Percentiles rank a stretch among this genome's conserved stretches.
phyloP scores from a whole-genome alignment of 768 basidiomycete species.

The Russula olivacea region DNA sequence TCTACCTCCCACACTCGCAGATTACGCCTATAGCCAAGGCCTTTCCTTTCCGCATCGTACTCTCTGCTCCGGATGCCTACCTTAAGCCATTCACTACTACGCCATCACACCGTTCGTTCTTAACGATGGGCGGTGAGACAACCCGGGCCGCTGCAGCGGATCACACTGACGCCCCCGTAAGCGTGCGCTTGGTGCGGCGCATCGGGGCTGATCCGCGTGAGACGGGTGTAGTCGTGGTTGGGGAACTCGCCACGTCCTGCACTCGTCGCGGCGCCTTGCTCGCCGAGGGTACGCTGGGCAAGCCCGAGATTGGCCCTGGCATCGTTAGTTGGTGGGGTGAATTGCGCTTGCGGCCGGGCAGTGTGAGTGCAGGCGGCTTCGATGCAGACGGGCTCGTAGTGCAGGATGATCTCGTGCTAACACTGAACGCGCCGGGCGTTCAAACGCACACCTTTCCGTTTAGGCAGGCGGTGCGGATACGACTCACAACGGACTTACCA shows the following conservation, averaged over 20 bases:
- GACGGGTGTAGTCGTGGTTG: slow-evolving; percentile 18
- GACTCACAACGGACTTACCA: slow-evolving; percentile 15
- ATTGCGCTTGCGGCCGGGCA: slow-evolving; percentile 7
- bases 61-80: slow-evolving; percentile 19
- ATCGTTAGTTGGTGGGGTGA: slow-evolving; percentile 20
- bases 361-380: slow-evolving; percentile 12
- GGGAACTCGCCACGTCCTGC: background rate
- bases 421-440: slow-evolving; percentile 5
- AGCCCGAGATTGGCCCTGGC: slow-evolving; percentile 1
- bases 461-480: slow-evolving; percentile 15
- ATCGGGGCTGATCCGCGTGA: slow-evolving; percentile 13
- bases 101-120: slow-evolving; percentile 11
- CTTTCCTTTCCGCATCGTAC: slow-evolving; percentile 14
- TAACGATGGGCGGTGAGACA: background rate
- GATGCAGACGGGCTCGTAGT: slow-evolving; percentile 11
- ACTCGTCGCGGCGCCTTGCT: background rate
- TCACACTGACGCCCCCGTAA: background rate
- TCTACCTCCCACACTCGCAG: slow-evolving; percentile 22
- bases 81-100: slow-evolving; percentile 7
- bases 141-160: too few relatives aligned
- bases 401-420: slow-evolving; percentile 16
- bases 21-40: slow-evolving; percentile 9
- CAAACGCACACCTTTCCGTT: slow-evolving; percentile 18
- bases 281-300: slow-evolving; percentile 5
- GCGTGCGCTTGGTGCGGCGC: slow-evolving; percentile 14